phyloP scores from a whole-genome alignment of 768 basidiomycete genomes.

The Multifurca ochricompacta region DNA sequence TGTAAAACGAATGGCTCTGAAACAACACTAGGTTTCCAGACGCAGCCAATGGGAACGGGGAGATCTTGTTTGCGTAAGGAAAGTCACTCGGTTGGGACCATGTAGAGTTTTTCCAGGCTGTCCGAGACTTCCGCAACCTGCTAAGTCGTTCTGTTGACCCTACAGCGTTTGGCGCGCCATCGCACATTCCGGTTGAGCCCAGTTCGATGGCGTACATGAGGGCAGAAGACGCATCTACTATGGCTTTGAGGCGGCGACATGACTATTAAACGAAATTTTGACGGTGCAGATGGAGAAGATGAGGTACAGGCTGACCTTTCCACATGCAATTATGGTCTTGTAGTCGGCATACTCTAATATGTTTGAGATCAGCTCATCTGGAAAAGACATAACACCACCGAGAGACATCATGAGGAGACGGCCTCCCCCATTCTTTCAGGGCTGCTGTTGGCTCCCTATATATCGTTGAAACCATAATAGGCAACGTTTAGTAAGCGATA shows the following conservation, averaged over 20 bases:
- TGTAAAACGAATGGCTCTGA: no score
- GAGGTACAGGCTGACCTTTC: background rate
- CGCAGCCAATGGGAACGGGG: background rate
- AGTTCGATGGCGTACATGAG: conserved; percentile 2
- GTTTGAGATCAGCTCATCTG: background rate
- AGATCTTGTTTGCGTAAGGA: background rate
- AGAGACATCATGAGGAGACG: background rate
- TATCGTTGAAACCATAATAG: no score
- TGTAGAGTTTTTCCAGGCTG: background rate
- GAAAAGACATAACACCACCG: background rate
- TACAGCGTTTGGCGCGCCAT: background rate
- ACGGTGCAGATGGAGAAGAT: background rate
- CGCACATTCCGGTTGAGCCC: background rate
- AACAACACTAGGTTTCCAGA: conserved; percentile 6
- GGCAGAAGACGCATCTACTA: background rate
- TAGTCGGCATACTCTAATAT: background rate
- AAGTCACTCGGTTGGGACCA: background rate
- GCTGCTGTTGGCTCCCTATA: no score
- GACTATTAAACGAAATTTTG: background rate
- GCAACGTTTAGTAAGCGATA: no score
- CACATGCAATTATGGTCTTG: conserved; percentile 4
- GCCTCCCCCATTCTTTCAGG: no score
- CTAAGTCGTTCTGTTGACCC: background rate
- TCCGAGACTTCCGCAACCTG: background rate
- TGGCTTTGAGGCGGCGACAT: background rate